These are phyloP conservation scores for Fremontodendron californicum DNA, from an alignment of 345 rosid genomes.

Conservation along the genomic window DNA sequence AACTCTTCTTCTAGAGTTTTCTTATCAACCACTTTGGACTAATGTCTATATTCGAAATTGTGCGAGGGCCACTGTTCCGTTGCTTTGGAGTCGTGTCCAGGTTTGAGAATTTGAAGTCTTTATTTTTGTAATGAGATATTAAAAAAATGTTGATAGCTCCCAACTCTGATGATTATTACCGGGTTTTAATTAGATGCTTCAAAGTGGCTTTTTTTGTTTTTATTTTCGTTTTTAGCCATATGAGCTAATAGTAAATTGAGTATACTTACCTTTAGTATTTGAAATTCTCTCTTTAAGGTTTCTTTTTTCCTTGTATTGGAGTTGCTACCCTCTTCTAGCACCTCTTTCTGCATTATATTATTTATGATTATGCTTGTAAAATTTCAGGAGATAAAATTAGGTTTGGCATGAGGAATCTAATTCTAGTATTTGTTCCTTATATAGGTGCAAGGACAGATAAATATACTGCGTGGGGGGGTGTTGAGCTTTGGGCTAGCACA, in stretches of 20 bases:
- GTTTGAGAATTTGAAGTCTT: slow-evolving; percentile 37
- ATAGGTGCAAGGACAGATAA: slow-evolving; percentile 96
- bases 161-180: background rate
- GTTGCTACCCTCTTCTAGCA: background rate
- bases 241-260: background rate
- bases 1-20: slow-evolving; percentile 84
- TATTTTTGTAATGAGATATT: background rate
- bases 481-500: slow-evolving; percentile 93
- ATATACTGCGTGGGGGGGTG: slow-evolving; percentile 62
- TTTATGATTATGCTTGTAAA: background rate
- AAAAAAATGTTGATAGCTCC: background rate
- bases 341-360: background rate
- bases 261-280: background rate
- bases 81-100: slow-evolving; percentile 99
- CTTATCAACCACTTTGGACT: too few species aligned
- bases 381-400: background rate
- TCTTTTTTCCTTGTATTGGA: background rate
- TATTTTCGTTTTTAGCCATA: background rate
- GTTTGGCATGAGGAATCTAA: slow-evolving; percentile 8
- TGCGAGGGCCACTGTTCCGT: slow-evolving; percentile 92
- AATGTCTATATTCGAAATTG: too few species aligned
- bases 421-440: slow-evolving; percentile 21
- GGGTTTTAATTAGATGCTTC: background rate
- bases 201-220: background rate
- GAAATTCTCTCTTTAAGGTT: background rate